Evolutionary conservation across 768 basidiomycete genomes (phyloP), one percentile per base, ranked within the genome.

Genomic region (Tulasnella sp.): DNA sequence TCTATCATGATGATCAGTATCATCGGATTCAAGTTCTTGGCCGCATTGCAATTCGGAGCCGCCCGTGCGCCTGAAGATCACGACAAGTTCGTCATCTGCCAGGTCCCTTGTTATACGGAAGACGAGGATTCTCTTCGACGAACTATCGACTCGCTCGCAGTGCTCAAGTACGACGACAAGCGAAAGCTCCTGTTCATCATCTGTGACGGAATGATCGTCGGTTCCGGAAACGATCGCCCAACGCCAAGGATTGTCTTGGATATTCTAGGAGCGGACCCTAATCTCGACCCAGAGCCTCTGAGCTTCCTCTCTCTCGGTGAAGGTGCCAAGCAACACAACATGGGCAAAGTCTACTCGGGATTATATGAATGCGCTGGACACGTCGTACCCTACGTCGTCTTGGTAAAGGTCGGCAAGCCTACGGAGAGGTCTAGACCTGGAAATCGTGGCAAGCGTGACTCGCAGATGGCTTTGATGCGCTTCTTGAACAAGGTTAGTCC

Each of bases 51-150:
- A 80, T 93, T 97, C 78, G 86, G 87, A 63, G 81, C 89, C 3
- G 79, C 87, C 19, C 87, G 93, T 72, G 90, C 91, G 6, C 95
- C 94, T 0, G 95, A 96, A 80, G 91, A 95, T 76, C 94, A 95
- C 78, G 94, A 97, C 83, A 96, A 97, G 81, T 96, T 97, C 76
- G 91, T 97, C 75, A 93, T 96, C 76, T 98, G 95, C 79, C 96
- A 98, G 78, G 94, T 98, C 0, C 96, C 96, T 35, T 98, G 96
- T 86, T 98, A 98, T 79, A 98, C 96, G 2, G 96, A 98, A 84
- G 96, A 95, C 75, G 91, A 95, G 75, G 79, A 83, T 16, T 97
- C 94, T 5, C 83, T 98, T 67, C 86, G 91, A 65, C 84, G 83
- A 76, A 97, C 95, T 1, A 96, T 99, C 78, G 94, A 98, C 79